phyloP scores from a whole-genome alignment of 495 filamentous ascomycete genomes.

The Talaromyces wortmannii region DNA sequence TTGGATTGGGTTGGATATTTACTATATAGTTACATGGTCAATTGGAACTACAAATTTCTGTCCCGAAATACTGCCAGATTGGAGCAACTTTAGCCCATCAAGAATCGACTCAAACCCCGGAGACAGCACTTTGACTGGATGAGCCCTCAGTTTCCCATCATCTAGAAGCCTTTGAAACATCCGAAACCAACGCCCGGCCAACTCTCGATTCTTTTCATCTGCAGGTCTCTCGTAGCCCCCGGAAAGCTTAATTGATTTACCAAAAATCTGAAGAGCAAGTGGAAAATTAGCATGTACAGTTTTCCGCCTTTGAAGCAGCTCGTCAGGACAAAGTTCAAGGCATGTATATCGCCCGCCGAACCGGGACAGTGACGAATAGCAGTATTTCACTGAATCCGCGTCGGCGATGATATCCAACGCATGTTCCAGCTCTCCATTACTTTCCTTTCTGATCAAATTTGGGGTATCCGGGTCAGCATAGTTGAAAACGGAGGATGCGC shows the following conservation, averaged over 20 bases:
- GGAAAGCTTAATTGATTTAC: constrained; percentile 1
- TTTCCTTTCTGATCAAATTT: constrained; percentile 30
- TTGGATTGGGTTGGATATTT: too few species aligned
- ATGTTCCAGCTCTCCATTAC: constrained; percentile 25
- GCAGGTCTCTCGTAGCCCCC: background rate
- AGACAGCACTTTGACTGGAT: constrained; percentile 5
- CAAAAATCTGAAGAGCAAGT: constrained; percentile 20
- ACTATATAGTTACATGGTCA: too few species aligned
- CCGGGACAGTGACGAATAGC: constrained; percentile 31
- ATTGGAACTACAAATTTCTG: background rate
- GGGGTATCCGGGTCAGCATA: constrained; percentile 38
- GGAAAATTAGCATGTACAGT: constrained; percentile 21
- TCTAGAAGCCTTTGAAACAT: constrained; percentile 17
- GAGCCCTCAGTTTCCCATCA: constrained; percentile 11
- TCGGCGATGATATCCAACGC: constrained; percentile 35
- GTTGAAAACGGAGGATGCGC: constrained; percentile 48
- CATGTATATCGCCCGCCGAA: constrained; percentile 35
- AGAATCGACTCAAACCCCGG: background rate
- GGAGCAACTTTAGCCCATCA: background rate
- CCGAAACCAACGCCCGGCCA: constrained; percentile 2
- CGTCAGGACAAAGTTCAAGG: constrained; percentile 25
- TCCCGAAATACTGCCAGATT: background rate
- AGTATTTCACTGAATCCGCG: constrained; percentile 23
- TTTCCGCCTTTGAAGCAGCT: constrained; percentile 11
- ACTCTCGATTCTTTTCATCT: constrained; percentile 7